phyloP scores from a whole-genome alignment of 1,284 basidiomycete genomes.

The Paramarasmius palmivorus region DNA sequence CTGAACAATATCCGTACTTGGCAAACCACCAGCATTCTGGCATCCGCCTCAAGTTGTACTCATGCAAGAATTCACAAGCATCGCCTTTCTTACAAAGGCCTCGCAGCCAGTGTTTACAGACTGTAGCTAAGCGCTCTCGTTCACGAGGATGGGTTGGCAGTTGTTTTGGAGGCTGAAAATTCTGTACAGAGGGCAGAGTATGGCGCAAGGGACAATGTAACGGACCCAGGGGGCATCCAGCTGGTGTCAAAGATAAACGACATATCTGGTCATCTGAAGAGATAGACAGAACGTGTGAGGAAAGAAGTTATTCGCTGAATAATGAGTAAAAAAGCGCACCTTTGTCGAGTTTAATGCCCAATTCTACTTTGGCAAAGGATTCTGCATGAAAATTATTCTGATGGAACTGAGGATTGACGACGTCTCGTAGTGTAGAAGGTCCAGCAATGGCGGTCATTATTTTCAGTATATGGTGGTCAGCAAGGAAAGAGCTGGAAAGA shows the following conservation, averaged over 20 bases:
- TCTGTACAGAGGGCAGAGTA: constrained; percentile 69
- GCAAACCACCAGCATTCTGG: constrained; percentile 99
- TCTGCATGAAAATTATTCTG: too few species aligned
- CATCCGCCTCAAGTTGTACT: constrained; percentile 97
- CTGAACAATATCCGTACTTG: constrained; percentile 97
- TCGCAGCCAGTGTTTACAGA: constrained; percentile 99
- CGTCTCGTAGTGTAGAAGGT: constrained; percentile 53
- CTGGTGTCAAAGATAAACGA: constrained; percentile 73
- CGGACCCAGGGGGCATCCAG: constrained; percentile 87
- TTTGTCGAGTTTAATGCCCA: too few species aligned
- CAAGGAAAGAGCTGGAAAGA: too few species aligned
- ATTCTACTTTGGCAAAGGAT: too few species aligned
- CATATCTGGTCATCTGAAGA: constrained; percentile 88
- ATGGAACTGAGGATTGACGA: background rate
- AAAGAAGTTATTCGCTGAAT: too few species aligned
- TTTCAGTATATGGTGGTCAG: background rate
- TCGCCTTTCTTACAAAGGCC: constrained; percentile 99
- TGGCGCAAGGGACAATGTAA: constrained; percentile 89
- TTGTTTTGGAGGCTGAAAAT: constrained; percentile 86
- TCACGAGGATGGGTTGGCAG: constrained; percentile 81
- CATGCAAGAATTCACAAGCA: constrained; percentile 98
- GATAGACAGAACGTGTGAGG: too few species aligned
- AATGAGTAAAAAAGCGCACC: too few species aligned
- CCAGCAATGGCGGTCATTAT: constrained; percentile 50
- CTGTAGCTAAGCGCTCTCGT: constrained; percentile 84